Percentiles rank a stretch among this genome's conserved stretches.
These are phyloP conservation scores for Pseudocercospora macadamiae DNA, from an alignment of 2,329 filamentous ascomycete genomes.

Conservation along the genomic window DNA sequence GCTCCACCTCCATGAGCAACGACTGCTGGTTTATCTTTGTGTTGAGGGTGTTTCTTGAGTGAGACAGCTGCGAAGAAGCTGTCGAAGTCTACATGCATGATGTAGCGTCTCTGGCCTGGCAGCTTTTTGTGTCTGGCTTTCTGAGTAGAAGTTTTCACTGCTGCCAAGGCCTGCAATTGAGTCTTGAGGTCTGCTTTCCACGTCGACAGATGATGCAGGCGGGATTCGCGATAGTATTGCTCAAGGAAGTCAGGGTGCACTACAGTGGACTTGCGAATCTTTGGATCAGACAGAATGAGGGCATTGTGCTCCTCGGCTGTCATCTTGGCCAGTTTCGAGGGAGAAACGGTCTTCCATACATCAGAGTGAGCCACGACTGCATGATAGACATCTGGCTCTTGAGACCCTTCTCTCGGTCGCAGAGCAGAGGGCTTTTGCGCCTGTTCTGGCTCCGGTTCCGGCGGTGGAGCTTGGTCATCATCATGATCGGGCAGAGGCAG, in stretches of 20 bases:
- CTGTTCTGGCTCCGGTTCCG: not conserved
- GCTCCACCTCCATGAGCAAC: constrained; percentile 85
- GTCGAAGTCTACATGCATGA: constrained; percentile 97
- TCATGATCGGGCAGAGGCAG: not conserved
- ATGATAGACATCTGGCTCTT: constrained; percentile 39
- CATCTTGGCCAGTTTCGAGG: constrained; percentile 51
- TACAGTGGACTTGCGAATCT: constrained; percentile 83
- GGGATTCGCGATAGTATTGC: constrained; percentile 93
- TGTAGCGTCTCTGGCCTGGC: constrained; percentile 71
- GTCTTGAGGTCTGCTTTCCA: constrained; percentile 97
- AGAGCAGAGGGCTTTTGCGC: constrained; percentile 10
- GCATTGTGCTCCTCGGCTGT: constrained; percentile 95
- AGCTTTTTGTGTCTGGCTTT: constrained; percentile 57
- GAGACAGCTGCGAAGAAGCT: constrained; percentile 98
- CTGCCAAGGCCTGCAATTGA: constrained; percentile 77
- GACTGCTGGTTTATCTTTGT: constrained; percentile 76
- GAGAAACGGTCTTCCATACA: constrained; percentile 31
- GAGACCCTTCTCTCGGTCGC: constrained; percentile 34
- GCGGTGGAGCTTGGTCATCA: not conserved
- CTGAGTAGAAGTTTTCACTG: constrained; percentile 64
- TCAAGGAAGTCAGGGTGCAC: constrained; percentile 92
- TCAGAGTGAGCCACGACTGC: constrained; percentile 37
- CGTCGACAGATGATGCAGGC: constrained; percentile 89
- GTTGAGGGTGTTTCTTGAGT: constrained; percentile 74
- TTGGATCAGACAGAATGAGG: constrained; percentile 78